These are phyloP conservation scores for Paramyrothecium sp. DNA, from an alignment of 2,329 filamentous ascomycete genomes.

Conservation along the genomic window DNA sequence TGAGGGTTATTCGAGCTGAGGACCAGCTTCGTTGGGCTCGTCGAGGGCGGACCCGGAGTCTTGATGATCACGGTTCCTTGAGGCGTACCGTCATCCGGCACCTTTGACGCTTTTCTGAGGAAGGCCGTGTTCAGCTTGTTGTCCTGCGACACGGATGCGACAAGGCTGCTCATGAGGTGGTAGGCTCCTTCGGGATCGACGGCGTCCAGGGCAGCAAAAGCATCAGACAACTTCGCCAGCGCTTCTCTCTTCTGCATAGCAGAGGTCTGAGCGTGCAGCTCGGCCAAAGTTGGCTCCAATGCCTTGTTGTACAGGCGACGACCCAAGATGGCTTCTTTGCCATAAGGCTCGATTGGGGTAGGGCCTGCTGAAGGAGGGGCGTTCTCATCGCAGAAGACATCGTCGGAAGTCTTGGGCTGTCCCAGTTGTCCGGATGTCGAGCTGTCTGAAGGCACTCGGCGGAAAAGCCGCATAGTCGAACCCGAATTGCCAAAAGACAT, in stretches of 20 bases:
- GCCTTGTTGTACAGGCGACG: conserved; percentile 78
- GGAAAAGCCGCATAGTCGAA: conserved; percentile 89
- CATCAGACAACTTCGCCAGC: conserved; percentile 78
- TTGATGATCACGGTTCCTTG: conserved; percentile 59
- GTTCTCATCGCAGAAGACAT: conserved; percentile 61
- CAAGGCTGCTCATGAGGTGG: conserved; percentile 74
- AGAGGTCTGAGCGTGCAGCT: conserved; percentile 79
- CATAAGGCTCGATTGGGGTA: conserved; percentile 52
- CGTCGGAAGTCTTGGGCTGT: conserved; percentile 33
- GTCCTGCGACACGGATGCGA: conserved; percentile 71
- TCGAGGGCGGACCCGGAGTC: conserved; percentile 32
- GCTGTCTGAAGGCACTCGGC: conserved; percentile 74
- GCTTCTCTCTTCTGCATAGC: conserved; percentile 72
- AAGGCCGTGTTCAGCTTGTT: conserved; percentile 58
- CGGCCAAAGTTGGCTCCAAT: conserved; percentile 79
- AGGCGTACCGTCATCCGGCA: conserved; percentile 42
- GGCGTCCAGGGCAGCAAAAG: conserved; percentile 80
- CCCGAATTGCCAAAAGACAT: conserved; percentile 92
- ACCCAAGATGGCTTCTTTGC: conserved; percentile 82
- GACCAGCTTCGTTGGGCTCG: conserved; percentile 63
- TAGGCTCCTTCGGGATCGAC: conserved; percentile 90
- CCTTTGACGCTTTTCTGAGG: conserved; percentile 38
- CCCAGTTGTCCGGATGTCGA: conserved; percentile 42
- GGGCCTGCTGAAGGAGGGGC: conserved; percentile 45
- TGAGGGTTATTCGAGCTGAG: conserved; percentile 83